These are phyloP conservation scores for Lipomyces oligophaga DNA, from an alignment of 805 yeast genomes.

Conservation along the genomic window DNA sequence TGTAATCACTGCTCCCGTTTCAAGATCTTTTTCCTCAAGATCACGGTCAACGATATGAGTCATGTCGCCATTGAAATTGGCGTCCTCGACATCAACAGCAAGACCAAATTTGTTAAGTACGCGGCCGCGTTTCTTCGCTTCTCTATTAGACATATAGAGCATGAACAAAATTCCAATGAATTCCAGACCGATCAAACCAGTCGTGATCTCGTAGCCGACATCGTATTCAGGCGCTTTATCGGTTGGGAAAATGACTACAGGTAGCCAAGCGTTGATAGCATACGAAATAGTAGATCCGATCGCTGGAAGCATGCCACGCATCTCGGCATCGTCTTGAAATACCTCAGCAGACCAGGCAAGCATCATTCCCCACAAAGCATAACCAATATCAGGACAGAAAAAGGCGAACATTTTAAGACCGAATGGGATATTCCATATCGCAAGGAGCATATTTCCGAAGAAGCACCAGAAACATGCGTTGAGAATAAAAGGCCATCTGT, in stretches of 20 bases:
- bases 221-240: constrained; percentile 39
- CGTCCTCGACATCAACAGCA: constrained; percentile 23
- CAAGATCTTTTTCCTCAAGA: too few species aligned
- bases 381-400: constrained; percentile 26
- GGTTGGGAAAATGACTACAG: constrained; percentile 38
- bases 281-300: constrained; percentile 37
- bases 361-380: constrained; percentile 29
- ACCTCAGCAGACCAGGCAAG: constrained; percentile 34
- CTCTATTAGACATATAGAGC: constrained; percentile 18
- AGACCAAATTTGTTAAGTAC: constrained; percentile 20
- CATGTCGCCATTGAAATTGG: too few species aligned
- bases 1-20: too few species aligned
- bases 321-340: constrained; percentile 36
- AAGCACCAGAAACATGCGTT: constrained; percentile 20
- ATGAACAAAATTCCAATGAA: constrained; percentile 17
- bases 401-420: constrained; percentile 36
- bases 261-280: constrained; percentile 40
- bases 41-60: too few species aligned
- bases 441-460: constrained; percentile 37
- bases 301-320: constrained; percentile 34
- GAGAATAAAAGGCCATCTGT: constrained; percentile 36
- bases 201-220: constrained; percentile 37
- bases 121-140: constrained; percentile 19
- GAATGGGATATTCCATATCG: constrained; percentile 43
- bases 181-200: constrained; percentile 29